A percentile compares a stretch with the other conserved stretches of the same genome.
phyloP scores from a whole-genome alignment of 345 rosid species.

The Brassica nigra region DNA sequence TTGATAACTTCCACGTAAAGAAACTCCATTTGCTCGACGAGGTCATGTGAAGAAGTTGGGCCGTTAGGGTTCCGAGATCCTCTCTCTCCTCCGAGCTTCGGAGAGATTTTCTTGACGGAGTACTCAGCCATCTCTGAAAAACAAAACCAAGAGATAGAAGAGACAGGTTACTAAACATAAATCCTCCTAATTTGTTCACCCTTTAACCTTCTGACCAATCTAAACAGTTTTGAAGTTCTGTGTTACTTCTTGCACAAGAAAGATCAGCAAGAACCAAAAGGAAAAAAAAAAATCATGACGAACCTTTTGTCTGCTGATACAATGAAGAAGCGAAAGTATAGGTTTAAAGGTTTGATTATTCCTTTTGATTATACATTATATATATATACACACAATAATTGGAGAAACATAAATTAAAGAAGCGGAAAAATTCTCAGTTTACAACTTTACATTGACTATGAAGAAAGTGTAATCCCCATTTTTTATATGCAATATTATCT shows the following conservation, averaged over 20 bases:
- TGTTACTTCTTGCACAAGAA: too few species aligned
- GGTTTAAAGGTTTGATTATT: too few species aligned
- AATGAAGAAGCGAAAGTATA: too few species aligned
- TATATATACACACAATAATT: background rate
- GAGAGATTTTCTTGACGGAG: slow-evolving; percentile 28
- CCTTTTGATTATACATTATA: background rate
- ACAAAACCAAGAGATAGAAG: slow-evolving; percentile 4
- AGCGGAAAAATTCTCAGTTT: background rate
- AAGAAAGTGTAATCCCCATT: background rate
- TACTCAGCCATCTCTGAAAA: slow-evolving; percentile 26
- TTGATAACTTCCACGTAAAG: slow-evolving; percentile 27
- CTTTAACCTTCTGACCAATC: too few species aligned
- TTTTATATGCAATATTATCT: background rate
- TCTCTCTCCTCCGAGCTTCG: slow-evolving; percentile 38
- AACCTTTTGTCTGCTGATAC: too few species aligned
- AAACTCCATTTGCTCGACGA: slow-evolving; percentile 38
- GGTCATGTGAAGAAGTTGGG: slow-evolving; percentile 39
- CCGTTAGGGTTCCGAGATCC: slow-evolving; percentile 20
- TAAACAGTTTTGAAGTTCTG: too few species aligned
- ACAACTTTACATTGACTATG: background rate
- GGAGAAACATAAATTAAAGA: background rate
- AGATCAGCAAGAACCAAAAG: too few species aligned
- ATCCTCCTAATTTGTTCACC: too few species aligned
- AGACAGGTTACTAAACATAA: background rate
- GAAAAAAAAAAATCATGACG: too few species aligned